Evolutionary conservation across 495 filamentous ascomycete species (phyloP), one percentile per base, ranked within the genome.

Genomic region (Penicillium daleae): DNA sequence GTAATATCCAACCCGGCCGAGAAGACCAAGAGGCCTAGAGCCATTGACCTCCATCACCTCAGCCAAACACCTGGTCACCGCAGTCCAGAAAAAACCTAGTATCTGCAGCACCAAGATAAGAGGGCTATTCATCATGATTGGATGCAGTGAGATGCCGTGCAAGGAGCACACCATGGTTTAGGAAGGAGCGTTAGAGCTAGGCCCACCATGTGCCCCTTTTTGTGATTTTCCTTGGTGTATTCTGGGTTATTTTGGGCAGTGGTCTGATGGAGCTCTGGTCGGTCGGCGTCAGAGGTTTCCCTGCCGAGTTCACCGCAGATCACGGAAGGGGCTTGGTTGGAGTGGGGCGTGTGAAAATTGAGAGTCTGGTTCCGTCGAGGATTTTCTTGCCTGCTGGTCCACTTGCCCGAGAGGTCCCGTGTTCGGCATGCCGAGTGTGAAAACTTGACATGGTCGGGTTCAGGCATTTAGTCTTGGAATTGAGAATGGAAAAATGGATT

Each of bases 381-480:
- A 33, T 33, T 48, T 33, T 48, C 49, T 51, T 51, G 49, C 24
- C n/a, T 31, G 49, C 24, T 51, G 48, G 24, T 21, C 49, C 49
- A 31, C 49, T 44, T 48, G 37, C 50, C 57, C 42, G 50, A 22
- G n/a, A 40, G 61, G 64, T 66, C 59, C 66, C 64, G 63, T 62
- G 37, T 46, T 64, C 63, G 64, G 63, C 60, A 69, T 69, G 57
- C 67, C 67, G 67, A 69, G 63, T 52, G 32, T 6, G 27, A 46
- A 26, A 4, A 17, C 4, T 27, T 24, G 54, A 26, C 12, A 27
- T 5, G 33, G 9, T 56, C 33, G 37, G 33, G 33, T 42, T 56
- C 12, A 2, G 10, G 31, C 6, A 56, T 33, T 42, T 26, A 4
- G 21, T 6, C 19, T 17, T 49, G 46, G 24, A 22, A 35, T 35